phyloP scores from a whole-genome alignment of 768 basidiomycete species.

The Tylopilus subfusipes region DNA sequence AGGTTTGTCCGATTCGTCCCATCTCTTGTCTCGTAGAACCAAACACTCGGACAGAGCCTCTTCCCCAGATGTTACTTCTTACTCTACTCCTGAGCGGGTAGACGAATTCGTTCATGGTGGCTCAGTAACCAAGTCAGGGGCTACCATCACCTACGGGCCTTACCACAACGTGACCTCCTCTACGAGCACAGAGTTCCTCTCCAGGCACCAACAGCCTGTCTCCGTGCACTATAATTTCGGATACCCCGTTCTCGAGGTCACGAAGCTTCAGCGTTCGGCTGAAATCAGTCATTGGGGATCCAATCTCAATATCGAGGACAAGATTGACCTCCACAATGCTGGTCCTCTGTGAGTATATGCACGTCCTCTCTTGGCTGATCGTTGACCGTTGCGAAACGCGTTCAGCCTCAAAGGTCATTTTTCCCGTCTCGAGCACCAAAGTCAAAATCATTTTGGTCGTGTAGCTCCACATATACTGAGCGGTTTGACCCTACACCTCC shows the following conservation, averaged over 20 bases:
- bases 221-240: constrained; percentile 78
- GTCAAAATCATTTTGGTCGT: constrained; percentile 66
- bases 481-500: constrained; percentile 76
- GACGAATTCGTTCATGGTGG: constrained; percentile 59
- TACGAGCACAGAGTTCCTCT: constrained; percentile 50
- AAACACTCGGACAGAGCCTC: constrained; percentile 50
- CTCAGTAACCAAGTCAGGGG: constrained; percentile 67
- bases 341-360: constrained; percentile 72
- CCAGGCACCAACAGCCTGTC: constrained; percentile 60
- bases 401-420: constrained; percentile 91
- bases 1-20: constrained; percentile 49
- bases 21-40: neutral
- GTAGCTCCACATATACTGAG: constrained; percentile 66
- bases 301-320: constrained; percentile 91
- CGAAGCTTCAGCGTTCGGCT: constrained; percentile 65
- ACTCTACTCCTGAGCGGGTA: constrained; percentile 61
- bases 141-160: constrained; percentile 86
- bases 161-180: constrained; percentile 73
- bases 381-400: neutral
- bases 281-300: constrained; percentile 98
- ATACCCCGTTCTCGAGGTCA: constrained; percentile 76
- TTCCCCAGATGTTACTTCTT: constrained; percentile 65
- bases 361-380: neutral
- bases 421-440: constrained; percentile 85
- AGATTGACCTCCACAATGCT: constrained; percentile 79